phyloP scores from a whole-genome alignment of 2,329 filamentous ascomycete species.

The Elsinoe batatas region DNA sequence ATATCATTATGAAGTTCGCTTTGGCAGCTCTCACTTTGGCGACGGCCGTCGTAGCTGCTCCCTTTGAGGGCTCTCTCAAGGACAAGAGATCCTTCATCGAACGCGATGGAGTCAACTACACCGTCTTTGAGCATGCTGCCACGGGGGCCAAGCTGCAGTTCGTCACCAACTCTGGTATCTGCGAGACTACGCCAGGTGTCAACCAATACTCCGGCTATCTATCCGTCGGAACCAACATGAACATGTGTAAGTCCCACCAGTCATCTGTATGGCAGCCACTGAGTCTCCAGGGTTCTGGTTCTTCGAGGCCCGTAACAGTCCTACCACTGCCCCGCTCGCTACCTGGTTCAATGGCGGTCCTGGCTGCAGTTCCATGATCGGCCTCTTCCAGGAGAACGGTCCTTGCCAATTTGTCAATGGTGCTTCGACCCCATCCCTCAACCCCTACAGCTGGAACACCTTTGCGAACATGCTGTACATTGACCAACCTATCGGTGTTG shows the following conservation, averaged over 20 bases:
- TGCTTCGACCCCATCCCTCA: slow-evolving; percentile 34
- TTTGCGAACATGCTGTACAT: slow-evolving; percentile 33
- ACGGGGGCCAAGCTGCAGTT: slow-evolving; percentile 13
- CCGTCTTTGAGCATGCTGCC: slow-evolving; percentile 15
- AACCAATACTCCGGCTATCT: slow-evolving; percentile 31
- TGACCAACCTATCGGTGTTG: slow-evolving; percentile 31
- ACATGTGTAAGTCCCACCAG: slow-evolving; percentile 20
- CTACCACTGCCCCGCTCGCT: slow-evolving; percentile 40
- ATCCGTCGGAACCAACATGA: slow-evolving; percentile 34
- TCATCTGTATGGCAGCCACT: not conserved
- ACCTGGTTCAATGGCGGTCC: slow-evolving; percentile 59
- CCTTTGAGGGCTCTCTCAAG: not conserved
- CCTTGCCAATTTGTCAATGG: slow-evolving; percentile 35
- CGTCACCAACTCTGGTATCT: slow-evolving; percentile 23
- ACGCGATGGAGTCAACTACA: slow-evolving; percentile 14
- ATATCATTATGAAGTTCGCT: not conserved
- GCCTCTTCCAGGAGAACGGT: slow-evolving; percentile 51
- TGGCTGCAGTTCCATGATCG: slow-evolving; percentile 52
- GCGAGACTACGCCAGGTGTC: slow-evolving; percentile 41
- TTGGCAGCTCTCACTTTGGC: not conserved
- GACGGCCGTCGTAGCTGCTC: not conserved
- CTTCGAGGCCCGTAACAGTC: slow-evolving; percentile 44
- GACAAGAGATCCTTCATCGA: slow-evolving; percentile 13
- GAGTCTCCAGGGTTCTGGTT: slow-evolving; percentile 44
- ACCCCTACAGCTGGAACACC: slow-evolving; percentile 36